These are phyloP conservation scores for Claviceps pazoutovae DNA, from an alignment of 2,329 filamentous ascomycete species.

Conservation along the genomic window DNA sequence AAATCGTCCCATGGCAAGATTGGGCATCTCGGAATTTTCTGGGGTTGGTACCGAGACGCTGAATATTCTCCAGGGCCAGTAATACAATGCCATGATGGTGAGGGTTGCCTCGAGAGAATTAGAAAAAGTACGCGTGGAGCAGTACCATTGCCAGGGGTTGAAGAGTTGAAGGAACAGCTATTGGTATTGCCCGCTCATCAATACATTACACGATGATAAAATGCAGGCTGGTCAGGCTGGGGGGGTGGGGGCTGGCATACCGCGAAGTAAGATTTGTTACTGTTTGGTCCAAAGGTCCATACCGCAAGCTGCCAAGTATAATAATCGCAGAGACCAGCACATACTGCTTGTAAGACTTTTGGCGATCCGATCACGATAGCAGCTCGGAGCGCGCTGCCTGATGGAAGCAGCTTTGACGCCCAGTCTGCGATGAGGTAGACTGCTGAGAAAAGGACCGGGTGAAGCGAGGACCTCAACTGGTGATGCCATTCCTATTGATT, in stretches of 20 bases:
- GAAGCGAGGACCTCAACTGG: conserved; percentile 76
- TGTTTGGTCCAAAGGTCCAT: conserved; percentile 54
- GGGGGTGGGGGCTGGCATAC: conserved; percentile 28
- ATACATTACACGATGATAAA: background rate
- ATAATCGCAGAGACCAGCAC: conserved; percentile 69
- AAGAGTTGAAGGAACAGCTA: conserved; percentile 24
- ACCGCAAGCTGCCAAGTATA: conserved; percentile 76
- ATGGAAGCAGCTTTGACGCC: conserved; percentile 38
- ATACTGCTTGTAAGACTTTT: conserved; percentile 59
- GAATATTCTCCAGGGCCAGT: conserved; percentile 76
- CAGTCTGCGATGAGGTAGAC: conserved; percentile 52
- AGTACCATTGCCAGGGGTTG: conserved; percentile 85
- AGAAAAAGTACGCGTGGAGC: conserved; percentile 81
- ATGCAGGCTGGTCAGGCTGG: background rate
- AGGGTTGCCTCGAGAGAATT: conserved; percentile 88
- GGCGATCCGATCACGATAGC: conserved; percentile 59
- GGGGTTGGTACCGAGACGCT: conserved; percentile 25
- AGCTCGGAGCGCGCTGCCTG: conserved; percentile 43
- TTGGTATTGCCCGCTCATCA: background rate
- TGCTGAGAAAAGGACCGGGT: conserved; percentile 73
- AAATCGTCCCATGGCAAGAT: conserved; percentile 5
- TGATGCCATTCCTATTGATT: conserved; percentile 78
- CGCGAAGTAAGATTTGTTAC: conserved; percentile 51
- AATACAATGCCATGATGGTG: conserved; percentile 63
- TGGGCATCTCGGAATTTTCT: conserved; percentile 22